Evolutionary conservation across 495 filamentous ascomycete genomes (phyloP).

Genomic region (Sordaria brevicollis): DNA sequence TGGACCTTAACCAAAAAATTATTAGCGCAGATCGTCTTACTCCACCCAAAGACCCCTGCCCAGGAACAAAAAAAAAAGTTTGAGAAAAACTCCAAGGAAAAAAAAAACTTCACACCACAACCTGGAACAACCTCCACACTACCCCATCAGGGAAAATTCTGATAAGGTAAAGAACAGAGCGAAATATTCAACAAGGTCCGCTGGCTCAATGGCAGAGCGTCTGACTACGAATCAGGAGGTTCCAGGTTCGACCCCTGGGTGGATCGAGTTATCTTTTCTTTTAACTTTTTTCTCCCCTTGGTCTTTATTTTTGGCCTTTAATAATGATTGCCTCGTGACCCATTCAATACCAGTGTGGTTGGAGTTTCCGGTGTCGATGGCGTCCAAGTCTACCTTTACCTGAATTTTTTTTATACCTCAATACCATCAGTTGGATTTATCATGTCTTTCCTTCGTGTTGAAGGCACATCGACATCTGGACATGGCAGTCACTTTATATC

Average conservation of each 20-base stretch:
- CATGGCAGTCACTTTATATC: no score
- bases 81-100: neutral
- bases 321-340: no score
- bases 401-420: no score
- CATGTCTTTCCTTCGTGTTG: neutral
- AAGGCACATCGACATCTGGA: no score
- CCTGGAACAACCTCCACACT: no score
- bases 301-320: neutral
- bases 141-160: accelerated
- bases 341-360: no score
- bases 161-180: neutral
- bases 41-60: neutral
- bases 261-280: neutral
- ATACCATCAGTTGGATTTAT: no score
- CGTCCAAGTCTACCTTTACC: no score
- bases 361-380: no score
- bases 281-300: neutral
- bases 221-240: neutral
- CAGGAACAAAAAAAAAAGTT: neutral
- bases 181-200: neutral
- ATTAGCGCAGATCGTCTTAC: neutral
- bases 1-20: neutral
- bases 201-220: neutral
- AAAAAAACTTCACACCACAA: neutral
- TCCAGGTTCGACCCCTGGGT: neutral